A percentile compares a stretch with the other conserved stretches of the same genome.
Evolutionary conservation across 2,329 filamentous ascomycete species (phyloP).

Genomic region (Phialocephala subalpina): DNA sequence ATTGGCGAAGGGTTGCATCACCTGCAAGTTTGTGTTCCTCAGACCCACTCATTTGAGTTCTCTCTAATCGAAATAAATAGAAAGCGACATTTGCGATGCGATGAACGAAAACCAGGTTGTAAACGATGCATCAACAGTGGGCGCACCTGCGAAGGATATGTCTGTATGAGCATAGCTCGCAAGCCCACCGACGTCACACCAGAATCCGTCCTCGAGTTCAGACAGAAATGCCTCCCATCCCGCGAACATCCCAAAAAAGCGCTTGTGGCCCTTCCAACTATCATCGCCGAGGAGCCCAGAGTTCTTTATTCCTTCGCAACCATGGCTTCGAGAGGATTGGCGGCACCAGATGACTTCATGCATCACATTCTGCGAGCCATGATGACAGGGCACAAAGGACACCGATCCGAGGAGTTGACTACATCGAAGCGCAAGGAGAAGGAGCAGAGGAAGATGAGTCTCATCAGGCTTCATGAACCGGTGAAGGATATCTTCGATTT

Average conservation of each 20-base stretch:
- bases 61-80: background rate
- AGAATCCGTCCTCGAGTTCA: constrained; percentile 2
- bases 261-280: background rate
- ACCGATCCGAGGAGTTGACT: background rate
- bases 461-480: constrained; percentile 3
- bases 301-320: background rate
- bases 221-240: background rate
- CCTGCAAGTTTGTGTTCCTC: constrained; percentile 1
- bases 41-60: background rate
- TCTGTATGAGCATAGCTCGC: background rate
- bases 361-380: background rate
- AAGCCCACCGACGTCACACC: background rate
- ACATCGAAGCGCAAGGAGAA: background rate
- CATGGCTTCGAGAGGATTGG: background rate
- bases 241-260: constrained; percentile 7
- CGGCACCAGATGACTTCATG: constrained; percentile 1
- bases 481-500: background rate
- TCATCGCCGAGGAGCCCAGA: background rate
- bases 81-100: constrained; percentile 1
- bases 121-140: constrained; percentile 8
- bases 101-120: constrained; percentile 1
- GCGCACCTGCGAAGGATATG: background rate
- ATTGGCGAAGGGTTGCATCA: background rate
- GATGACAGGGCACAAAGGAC: background rate
- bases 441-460: background rate